A percentile compares a stretch with the other conserved stretches of the same genome.
phyloP scores from a whole-genome alignment of 805 yeast genomes.

The Myxozyma neotropica region DNA sequence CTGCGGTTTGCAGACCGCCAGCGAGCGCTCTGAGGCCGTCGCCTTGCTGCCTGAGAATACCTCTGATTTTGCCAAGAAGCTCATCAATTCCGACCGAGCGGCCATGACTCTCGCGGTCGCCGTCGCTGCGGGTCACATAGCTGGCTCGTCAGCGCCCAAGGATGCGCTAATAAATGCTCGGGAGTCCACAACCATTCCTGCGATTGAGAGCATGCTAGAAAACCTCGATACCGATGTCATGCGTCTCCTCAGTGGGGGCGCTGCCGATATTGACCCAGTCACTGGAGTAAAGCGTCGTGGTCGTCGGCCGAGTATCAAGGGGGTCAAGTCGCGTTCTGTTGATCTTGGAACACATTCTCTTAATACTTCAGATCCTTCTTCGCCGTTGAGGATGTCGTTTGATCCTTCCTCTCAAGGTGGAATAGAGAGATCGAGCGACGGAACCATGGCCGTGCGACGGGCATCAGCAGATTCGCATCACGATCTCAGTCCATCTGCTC shows the following conservation, averaged over 20 bases:
- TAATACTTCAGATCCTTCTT: neutral
- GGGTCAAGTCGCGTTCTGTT: neutral
- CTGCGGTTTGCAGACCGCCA: neutral
- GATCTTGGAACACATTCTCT: neutral
- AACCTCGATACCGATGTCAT: slow-evolving; percentile 4
- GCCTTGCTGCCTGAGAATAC: neutral
- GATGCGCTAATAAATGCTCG: slow-evolving; percentile 16
- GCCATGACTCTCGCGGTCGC: slow-evolving; percentile 19
- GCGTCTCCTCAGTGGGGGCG: slow-evolving; percentile 6
- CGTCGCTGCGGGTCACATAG: slow-evolving; percentile 20
- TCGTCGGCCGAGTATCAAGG: slow-evolving; percentile 17
- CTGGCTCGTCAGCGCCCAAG: slow-evolving; percentile 19
- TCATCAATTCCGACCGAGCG: slow-evolving; percentile 4
- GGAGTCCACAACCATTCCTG: neutral
- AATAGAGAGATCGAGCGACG: slow-evolving; percentile 8
- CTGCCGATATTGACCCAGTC: neutral
- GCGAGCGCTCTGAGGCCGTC: no score
- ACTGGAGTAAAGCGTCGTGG: slow-evolving; percentile 15
- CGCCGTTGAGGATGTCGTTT: neutral
- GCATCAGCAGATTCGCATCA: slow-evolving; percentile 6
- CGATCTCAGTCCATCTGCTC: neutral
- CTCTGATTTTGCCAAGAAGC: neutral
- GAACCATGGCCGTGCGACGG: slow-evolving; percentile 6
- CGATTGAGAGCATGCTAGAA: slow-evolving; percentile 6
- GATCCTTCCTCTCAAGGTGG: neutral